Percentiles rank a stretch among this genome's conserved stretches.
Evolutionary conservation across 257 asterid genomes (phyloP).

Genomic region (Salvia miltiorrhiza): DNA sequence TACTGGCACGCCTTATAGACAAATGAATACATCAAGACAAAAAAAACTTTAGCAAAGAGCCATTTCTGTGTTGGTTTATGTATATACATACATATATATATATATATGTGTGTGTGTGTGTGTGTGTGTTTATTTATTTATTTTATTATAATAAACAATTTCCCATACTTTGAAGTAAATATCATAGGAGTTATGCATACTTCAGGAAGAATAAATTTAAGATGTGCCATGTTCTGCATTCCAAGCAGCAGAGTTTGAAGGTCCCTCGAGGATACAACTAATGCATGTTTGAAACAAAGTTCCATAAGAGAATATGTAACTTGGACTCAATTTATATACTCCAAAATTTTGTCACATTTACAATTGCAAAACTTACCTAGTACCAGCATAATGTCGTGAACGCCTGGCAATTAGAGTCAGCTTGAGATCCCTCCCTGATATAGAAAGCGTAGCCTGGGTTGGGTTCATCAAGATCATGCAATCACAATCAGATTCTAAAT

Average conservation of each 20-base stretch:
- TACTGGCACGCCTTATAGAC: background rate
- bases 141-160: too few species aligned
- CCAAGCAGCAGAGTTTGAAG: constrained; percentile 9
- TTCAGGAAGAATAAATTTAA: background rate
- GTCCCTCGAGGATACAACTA: constrained; percentile 6
- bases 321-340: constrained; percentile 3
- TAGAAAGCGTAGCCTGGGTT: constrained; percentile 66
- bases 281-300: constrained; percentile 13
- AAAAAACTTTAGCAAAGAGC: background rate
- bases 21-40: background rate
- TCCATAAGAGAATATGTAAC: constrained; percentile 11
- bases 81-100: too few species aligned
- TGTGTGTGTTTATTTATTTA: too few species aligned
- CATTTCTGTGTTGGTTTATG: too few species aligned
- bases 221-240: background rate
- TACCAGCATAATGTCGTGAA: constrained; percentile 96
- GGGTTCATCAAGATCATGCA: constrained; percentile 35
- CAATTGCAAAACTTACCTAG: constrained; percentile 51
- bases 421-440: constrained; percentile 76
- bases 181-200: background rate
- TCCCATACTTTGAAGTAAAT: background rate
- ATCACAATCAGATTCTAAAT: constrained; percentile 25
- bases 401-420: constrained; percentile 83
- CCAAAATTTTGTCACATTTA: background rate
- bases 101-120: too few species aligned